phyloP scores from a whole-genome alignment of 495 filamentous ascomycete species.

The Penicillium pancosmium region DNA sequence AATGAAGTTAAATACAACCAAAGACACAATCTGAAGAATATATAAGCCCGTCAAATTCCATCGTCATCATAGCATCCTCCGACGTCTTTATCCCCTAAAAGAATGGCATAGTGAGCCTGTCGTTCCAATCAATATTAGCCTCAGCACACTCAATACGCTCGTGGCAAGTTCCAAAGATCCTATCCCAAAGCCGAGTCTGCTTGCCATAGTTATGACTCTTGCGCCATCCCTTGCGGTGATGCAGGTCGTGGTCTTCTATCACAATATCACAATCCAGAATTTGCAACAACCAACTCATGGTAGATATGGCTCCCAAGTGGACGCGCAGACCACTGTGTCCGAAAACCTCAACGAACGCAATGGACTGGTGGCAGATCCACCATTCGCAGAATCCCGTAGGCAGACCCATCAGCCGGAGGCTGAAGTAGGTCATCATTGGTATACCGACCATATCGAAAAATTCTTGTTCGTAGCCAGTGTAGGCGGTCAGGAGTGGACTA shows the following conservation, averaged over 20 bases:
- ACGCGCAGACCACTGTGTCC: conserved; percentile 33
- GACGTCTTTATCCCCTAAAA: too few relatives aligned
- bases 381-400: conserved; percentile 35
- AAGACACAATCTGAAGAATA: too few relatives aligned
- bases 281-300: conserved; percentile 29
- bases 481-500: conserved; percentile 30
- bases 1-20: too few relatives aligned
- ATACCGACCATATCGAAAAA: conserved; percentile 33
- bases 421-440: conserved; percentile 27
- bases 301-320: conserved; percentile 26
- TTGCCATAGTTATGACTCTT: conserved; percentile 36
- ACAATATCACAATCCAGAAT: conserved; percentile 30
- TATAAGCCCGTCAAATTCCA: too few relatives aligned
- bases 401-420: conserved; percentile 22
- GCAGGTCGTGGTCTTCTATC: conserved; percentile 36
- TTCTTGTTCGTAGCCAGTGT: conserved; percentile 33
- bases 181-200: conserved; percentile 34
- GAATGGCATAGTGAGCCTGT: conserved; percentile 28
- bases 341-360: conserved; percentile 32
- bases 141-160: conserved; percentile 28
- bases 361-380: conserved; percentile 35
- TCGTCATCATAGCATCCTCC: too few relatives aligned
- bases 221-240: conserved; percentile 35
- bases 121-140: conserved; percentile 29
- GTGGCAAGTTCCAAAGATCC: conserved; percentile 32